These are phyloP conservation scores for Tillandsia leiboldiana DNA, from an alignment of 176 grass and related monocot species.

Conservation along the genomic window DNA sequence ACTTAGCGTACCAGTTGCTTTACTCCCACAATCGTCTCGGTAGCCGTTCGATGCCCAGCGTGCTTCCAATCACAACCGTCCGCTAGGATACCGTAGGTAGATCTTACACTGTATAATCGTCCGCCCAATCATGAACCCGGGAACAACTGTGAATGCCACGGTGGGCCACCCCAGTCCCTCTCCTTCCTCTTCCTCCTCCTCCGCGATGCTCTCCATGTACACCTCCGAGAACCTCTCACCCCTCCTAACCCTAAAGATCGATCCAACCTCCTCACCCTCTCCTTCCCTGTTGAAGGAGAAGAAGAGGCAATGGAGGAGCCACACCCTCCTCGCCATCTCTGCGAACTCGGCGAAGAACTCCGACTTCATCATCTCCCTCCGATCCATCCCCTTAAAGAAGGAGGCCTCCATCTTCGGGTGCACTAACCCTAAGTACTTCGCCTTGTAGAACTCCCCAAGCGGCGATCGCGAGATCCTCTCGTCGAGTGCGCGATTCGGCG, in stretches of 20 bases:
- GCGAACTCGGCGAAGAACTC: slow-evolving; percentile 2
- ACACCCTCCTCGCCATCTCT: slow-evolving; percentile 4
- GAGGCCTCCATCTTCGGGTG: slow-evolving; percentile 12
- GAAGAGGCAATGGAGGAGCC: slow-evolving; percentile 17
- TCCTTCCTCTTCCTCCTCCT: not conserved
- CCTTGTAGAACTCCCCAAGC: slow-evolving; percentile 7
- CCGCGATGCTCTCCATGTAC: slow-evolving; percentile 12
- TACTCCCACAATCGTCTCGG: no score
- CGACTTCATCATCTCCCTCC: not conserved
- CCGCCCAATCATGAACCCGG: slow-evolving; percentile 6
- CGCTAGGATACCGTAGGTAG: not conserved
- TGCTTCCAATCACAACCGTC: no score
- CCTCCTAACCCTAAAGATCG: slow-evolving; percentile 5
- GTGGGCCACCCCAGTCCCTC: not conserved
- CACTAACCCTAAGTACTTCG: slow-evolving; percentile 6
- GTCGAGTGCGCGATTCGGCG: not conserved
- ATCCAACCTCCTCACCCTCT: not conserved
- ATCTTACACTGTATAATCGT: slow-evolving; percentile 1
- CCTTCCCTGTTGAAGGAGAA: slow-evolving; percentile 3
- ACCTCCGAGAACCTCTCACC: not conserved
- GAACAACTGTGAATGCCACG: slow-evolving; percentile 9
- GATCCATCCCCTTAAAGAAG: slow-evolving; percentile 1
- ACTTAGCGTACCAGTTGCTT: no score
- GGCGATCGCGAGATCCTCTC: not conserved
- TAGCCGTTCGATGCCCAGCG: no score